phyloP scores from a whole-genome alignment of 2,329 filamentous ascomycete species.

The Trichothecium sympodiale region DNA sequence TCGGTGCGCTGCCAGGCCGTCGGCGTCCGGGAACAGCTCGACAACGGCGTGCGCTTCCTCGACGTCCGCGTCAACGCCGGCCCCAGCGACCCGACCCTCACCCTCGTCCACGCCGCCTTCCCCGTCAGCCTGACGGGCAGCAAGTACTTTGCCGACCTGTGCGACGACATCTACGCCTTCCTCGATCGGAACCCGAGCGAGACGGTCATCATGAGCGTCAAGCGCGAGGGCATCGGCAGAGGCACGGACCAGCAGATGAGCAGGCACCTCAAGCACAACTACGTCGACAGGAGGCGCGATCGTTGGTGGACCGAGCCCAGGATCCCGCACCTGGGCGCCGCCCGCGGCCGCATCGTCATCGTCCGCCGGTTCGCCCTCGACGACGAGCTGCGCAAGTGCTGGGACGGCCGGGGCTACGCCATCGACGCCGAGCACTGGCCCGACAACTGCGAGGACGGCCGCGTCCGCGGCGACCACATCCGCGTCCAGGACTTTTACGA shows the following conservation, averaged over 20 bases:
- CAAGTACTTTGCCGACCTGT: conserved; percentile 66
- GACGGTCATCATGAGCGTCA: conserved; percentile 75
- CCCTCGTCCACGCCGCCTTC: conserved; percentile 84
- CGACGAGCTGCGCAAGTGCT: conserved; percentile 36
- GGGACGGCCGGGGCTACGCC: conserved; percentile 41
- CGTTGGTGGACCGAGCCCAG: conserved; percentile 71
- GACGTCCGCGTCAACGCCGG: conserved; percentile 65
- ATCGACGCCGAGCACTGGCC: conserved; percentile 63
- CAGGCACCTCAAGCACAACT: conserved; percentile 61
- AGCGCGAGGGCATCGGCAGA: conserved; percentile 78
- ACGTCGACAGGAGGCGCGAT: conserved; percentile 43
- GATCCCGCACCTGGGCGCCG: conserved; percentile 69
- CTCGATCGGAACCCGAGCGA: conserved; percentile 69
- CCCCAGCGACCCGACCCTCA: conserved; percentile 48
- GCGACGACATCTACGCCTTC: conserved; percentile 63
- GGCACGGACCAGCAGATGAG: conserved; percentile 71
- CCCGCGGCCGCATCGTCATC: conserved; percentile 72
- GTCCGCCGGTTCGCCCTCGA: conserved; percentile 68
- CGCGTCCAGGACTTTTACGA: conserved; percentile 95
- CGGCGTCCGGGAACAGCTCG: conserved; percentile 63
- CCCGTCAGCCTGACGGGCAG: conserved; percentile 73
- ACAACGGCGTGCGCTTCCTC: conserved; percentile 87
- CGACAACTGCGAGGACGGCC: conserved; percentile 74
- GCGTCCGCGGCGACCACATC: conserved; percentile 55
- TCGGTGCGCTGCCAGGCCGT: conserved; percentile 90